Evolutionary conservation across 2,329 filamentous ascomycete species (phyloP).

Genomic region (Colletotrichum sp.): DNA sequence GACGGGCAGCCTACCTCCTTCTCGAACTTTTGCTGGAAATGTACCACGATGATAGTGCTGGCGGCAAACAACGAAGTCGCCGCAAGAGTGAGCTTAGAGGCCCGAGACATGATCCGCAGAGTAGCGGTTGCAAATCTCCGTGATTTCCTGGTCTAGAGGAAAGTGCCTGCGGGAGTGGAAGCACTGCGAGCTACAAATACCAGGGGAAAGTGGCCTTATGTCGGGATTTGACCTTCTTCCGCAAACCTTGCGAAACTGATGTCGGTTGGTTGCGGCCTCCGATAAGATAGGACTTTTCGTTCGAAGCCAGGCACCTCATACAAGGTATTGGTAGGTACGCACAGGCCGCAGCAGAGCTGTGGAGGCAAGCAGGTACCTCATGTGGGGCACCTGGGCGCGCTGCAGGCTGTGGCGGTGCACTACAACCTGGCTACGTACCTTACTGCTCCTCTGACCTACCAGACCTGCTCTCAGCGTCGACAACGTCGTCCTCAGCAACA

Average conservation of each 20-base stretch:
- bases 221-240: not conserved
- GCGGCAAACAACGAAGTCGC: conserved; percentile 78
- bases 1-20: conserved; percentile 10
- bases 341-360: not conserved
- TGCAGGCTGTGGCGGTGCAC: not conserved
- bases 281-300: not conserved
- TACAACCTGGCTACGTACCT: not conserved
- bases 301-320: not conserved
- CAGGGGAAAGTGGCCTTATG: not conserved
- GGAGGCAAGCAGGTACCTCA: not conserved
- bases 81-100: conserved; percentile 84
- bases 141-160: not conserved
- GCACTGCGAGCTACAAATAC: not conserved
- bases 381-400: not conserved
- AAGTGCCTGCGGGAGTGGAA: not conserved
- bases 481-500: not conserved
- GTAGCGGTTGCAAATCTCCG: not conserved
- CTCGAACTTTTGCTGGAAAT: conserved; percentile 86
- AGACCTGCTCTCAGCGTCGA: not conserved
- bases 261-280: not conserved
- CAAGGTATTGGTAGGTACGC: not conserved
- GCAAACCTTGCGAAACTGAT: not conserved
- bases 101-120: conserved; percentile 74
- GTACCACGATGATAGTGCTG: conserved; percentile 82
- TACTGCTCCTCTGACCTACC: not conserved